These are phyloP conservation scores for Aspergillus sp. DNA, from an alignment of 2,329 filamentous ascomycete genomes.

Conservation along the genomic window DNA sequence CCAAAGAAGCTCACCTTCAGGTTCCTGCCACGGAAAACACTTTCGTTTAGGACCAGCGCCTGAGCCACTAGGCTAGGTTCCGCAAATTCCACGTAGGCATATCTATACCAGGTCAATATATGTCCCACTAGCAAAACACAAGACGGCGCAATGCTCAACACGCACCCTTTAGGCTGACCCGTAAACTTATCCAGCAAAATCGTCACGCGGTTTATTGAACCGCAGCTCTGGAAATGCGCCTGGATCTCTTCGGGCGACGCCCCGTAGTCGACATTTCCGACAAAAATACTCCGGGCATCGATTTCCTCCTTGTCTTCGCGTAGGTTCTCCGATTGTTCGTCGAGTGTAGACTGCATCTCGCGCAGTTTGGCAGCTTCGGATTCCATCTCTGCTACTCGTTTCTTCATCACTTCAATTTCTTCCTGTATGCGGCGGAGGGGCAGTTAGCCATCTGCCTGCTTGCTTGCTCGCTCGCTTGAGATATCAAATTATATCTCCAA, in stretches of 20 bases:
- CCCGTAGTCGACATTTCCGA: conserved; percentile 96
- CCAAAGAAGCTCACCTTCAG: conserved; percentile 62
- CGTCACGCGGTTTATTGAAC: conserved; percentile 94
- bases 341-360: conserved; percentile 78
- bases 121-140: background rate
- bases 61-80: conserved; percentile 89
- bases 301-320: conserved; percentile 93
- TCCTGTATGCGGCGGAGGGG: conserved; percentile 38
- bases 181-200: conserved; percentile 98
- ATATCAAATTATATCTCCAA: too few relatives aligned
- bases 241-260: conserved; percentile 97
- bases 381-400: conserved; percentile 80
- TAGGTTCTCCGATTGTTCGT: conserved; percentile 73
- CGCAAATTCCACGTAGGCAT: conserved; percentile 97
- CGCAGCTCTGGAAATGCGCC: conserved; percentile 94
- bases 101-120: conserved; percentile 49
- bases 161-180: conserved; percentile 96
- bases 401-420: conserved; percentile 83
- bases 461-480: too few relatives aligned
- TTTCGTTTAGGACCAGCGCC: conserved; percentile 92
- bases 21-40: conserved; percentile 86
- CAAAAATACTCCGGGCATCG: conserved; percentile 91
- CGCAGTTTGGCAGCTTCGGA: conserved; percentile 77
- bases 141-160: conserved; percentile 13
- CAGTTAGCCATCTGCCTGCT: too few relatives aligned